Base-by-base conservation (phyloP, 805 yeast species). In the Peterozyma xylosa region DNA sequence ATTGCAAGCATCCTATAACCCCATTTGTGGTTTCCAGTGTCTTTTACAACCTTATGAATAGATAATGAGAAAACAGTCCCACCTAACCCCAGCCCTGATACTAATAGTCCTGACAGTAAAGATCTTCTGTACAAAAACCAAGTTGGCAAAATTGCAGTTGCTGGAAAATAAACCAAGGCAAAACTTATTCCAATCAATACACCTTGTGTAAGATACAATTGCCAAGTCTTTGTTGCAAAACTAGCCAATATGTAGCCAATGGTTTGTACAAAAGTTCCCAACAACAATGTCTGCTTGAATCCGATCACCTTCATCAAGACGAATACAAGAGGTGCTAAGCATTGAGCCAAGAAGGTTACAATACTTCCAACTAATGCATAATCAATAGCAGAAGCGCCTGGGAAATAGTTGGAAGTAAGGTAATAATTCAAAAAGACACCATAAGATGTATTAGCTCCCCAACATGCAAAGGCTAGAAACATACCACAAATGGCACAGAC, bases 401-500 rank as follows among this genome's bases (percentile, higher is more conserved):
- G 57, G 51, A 74, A 79, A 1, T 68, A 63, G 16, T 68, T 59
- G 41, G 72, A 56, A 34, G 71, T 70, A 15, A 78, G 45, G 57
- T 78, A 82, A 48, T 62, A 70, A 1, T 80, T 66, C 37, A 82
- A 62, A 50, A 73, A 79, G 1, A 82, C 73, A 45, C 84, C 85
- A 55, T 71, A 82, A 11, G 78, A 76, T 10, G 70, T 60, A 45
- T 78, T 77, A 51, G 78, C 70, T 5, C 89, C 89, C 87, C 88
- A 82, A 0, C 85, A 73, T 21, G 73, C 59, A 46, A 77, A 71
- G 56, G 73, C 70, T 10, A 73, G 56, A 16, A 71, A 44, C 37
- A 70, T 63, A 0, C 71, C 66, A 33, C 76, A 68, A 29, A 70
- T 46, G 11, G 73, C 69, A 11, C 73, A 63, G 0, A 76, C 73